phyloP scores from a whole-genome alignment of 345 rosid genomes.

The Citrus mangshanensis region DNA sequence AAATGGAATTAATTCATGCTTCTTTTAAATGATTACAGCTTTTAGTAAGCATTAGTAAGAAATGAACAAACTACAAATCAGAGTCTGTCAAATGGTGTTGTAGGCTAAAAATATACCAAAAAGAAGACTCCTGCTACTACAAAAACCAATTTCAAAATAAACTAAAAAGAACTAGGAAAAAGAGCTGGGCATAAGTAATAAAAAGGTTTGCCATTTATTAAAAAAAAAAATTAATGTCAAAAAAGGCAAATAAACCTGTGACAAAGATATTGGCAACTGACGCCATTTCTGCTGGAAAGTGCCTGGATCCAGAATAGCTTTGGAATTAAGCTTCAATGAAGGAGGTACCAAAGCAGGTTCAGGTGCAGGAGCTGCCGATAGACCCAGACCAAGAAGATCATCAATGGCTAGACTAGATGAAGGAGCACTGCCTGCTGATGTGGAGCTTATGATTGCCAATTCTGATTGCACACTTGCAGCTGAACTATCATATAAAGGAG shows the following conservation, averaged over 20 bases:
- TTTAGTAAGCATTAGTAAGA: neutral
- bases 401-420: slow-evolving; percentile 69
- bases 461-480: slow-evolving; percentile 49
- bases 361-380: slow-evolving; percentile 45
- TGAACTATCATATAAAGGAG: slow-evolving; percentile 58
- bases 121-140: neutral
- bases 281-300: slow-evolving; percentile 94
- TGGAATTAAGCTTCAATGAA: slow-evolving; percentile 71
- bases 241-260: slow-evolving; percentile 49
- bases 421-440: slow-evolving; percentile 29
- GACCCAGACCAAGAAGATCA: slow-evolving; percentile 79
- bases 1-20: neutral
- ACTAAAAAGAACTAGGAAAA: neutral
- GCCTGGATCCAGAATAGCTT: slow-evolving; percentile 77
- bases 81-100: neutral
- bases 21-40: neutral
- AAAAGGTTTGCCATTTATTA: neutral
- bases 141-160: neutral
- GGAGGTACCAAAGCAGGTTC: slow-evolving; percentile 52
- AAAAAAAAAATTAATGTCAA: neutral
- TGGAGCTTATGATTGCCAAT: slow-evolving; percentile 42
- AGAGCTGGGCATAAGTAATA: neutral
- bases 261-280: slow-evolving; percentile 62
- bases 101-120: neutral
- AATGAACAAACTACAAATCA: neutral